Evolutionary conservation across 306 rosid species (phyloP), one percentile per base, ranked within the genome.

Genomic region (Vigna hirtella): DNA sequence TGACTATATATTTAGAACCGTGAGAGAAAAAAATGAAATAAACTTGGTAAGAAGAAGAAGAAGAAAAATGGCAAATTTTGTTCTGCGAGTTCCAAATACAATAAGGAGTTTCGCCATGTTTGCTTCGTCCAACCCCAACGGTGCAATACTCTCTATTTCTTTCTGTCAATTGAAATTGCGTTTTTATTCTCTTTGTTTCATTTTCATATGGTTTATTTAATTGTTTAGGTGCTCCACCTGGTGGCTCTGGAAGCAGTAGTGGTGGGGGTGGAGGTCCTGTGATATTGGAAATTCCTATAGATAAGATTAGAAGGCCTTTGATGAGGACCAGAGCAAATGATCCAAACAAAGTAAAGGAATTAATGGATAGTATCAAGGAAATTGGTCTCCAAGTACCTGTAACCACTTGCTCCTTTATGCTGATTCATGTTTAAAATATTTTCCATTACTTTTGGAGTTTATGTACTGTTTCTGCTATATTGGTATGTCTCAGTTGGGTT

Each of bases 321-420:
- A 87, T 92, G 98, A 86, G 92, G 79, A 95, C 98, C 5, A 90
- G 98, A 86, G 42, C 90, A 73, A 95, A 95, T 62, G 96, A 95
- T 74, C 91, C 80, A 2, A 59, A 13, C 73, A 95, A 95, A 85
- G 98, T 95, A 61, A 75, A 91, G 76, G 88, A 92, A 26, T 88
- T 95, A 1, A 89, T 91, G 98, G 93, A 92, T 51, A 95, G 98
- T 79, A 95, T 95, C 53, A 43, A 81, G 68, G 83, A 88, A 82
- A 95, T 92, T 64, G 98, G 98, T 17, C 98, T 95, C 61, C 98
- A 92, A 88, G 92, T 89, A 49, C 98, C 98, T 66, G 98, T 94
- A 79, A 81, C 74, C 45, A 70, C 52, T 81, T 71, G 13, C 61
- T 76, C 38, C 66, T 38, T 69, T 56, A 18, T 59, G 68, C 56